Base-by-base conservation (phyloP, 257 asterid species). In the Cynanchum wilfordii region DNA sequence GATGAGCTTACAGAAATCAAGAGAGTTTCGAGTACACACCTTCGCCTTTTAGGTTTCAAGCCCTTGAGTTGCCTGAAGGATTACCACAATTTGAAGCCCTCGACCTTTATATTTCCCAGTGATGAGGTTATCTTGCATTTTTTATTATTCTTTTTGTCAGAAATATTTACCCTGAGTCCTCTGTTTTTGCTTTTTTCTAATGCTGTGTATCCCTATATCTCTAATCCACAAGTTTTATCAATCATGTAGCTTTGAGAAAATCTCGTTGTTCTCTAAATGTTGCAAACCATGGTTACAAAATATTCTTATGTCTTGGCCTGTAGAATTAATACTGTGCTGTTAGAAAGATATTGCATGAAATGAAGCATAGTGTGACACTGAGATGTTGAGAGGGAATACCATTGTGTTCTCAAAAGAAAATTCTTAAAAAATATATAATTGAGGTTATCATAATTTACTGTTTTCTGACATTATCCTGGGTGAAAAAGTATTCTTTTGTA, bases 11-110 rank as follows among this genome's bases (percentile, higher is more conserved):
- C 95, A 12, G 95, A 88, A 80, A 87, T 94, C 77, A 94, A 89
- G 82, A 91, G 93, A 82, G 86, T 86, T 73, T 83, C 97, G 75
- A 81, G 82, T 69, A 97, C 96, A 65, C 95, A 91, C 75, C 90
- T 94, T 68, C 88, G 88, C 69, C 96, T 94, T 80, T 85, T 91
- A 45, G 99, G 99, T 67, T 94, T 94, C 96, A 94, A 94, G 89
- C 92, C 97, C 19, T 80, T 94, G 78, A 86, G 90, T 83, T 91
- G 93, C 86, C 84, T 94, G 64, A 85, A 86, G 82, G 93, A 88
- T 75, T 89, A 89, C 81, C 91, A 94, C 87, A 94, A 94, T 87
- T 82, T 91, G 85, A 88, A 85, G 89, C 99, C 99, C 71, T 87
- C 99, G 56, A 89, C 98, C 78, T 91, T 94, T 82, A 78, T 89